A percentile compares a stretch with the other conserved stretches of the same genome.
These are phyloP conservation scores for Podila clonocystis DNA, from an alignment of 192 early-diverging fungal genomes.

Conservation along the genomic window DNA sequence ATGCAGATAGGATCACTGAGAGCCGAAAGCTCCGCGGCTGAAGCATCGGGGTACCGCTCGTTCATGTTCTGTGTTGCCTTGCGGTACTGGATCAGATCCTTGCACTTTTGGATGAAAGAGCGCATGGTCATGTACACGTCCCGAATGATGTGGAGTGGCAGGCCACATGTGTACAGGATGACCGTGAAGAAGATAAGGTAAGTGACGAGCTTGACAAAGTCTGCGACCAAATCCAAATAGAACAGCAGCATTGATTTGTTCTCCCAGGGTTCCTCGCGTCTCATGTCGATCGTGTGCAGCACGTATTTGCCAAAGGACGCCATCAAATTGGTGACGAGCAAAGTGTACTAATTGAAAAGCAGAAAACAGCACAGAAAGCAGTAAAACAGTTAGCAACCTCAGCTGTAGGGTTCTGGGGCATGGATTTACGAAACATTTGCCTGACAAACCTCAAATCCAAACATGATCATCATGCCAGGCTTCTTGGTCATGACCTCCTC, in stretches of 20 bases:
- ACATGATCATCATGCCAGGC: conserved; percentile 95
- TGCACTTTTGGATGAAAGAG: conserved; percentile 90
- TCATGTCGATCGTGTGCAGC: conserved; percentile 86
- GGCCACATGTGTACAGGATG: conserved; percentile 83
- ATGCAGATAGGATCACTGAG: conserved; percentile 90
- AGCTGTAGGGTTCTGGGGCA: neutral
- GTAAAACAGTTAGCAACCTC: neutral
- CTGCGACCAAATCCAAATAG: conserved; percentile 89
- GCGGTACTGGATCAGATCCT: conserved; percentile 90
- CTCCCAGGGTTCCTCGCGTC: conserved; percentile 90
- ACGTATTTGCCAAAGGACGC: conserved; percentile 86
- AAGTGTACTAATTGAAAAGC: conserved; percentile 75
- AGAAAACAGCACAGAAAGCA: conserved; percentile 4
- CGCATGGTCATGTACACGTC: conserved; percentile 95
- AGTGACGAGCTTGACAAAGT: conserved; percentile 89
- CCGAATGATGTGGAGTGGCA: conserved; percentile 95
- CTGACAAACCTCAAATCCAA: conserved; percentile 90
- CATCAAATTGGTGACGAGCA: conserved; percentile 82
- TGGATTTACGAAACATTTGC: neutral
- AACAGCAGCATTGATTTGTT: conserved; percentile 93
- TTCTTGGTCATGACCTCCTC: conserved; percentile 70
- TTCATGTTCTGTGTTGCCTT: conserved; percentile 98
- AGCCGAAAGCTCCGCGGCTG: conserved; percentile 76
- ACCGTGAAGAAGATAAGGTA: conserved; percentile 92
- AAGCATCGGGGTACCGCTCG: conserved; percentile 92